A percentile compares a stretch with the other conserved stretches of the same genome.
These are phyloP conservation scores for Linnemannia elongata DNA, from an alignment of 192 early-diverging fungal genomes.

Conservation along the genomic window DNA sequence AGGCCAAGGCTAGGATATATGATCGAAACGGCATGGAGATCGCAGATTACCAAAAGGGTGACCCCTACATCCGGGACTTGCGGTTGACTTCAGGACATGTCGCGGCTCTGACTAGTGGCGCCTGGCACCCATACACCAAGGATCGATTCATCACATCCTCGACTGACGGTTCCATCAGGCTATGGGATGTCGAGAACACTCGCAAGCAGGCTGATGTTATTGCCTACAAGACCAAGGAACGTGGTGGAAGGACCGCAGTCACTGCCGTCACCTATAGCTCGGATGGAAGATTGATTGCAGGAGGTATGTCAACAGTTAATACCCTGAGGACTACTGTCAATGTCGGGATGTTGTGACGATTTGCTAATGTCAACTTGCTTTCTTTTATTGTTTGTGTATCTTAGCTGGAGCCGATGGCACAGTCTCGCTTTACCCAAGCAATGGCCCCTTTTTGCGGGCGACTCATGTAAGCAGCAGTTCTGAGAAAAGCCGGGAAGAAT, in stretches of 20 bases:
- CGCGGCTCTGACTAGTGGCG: conserved; percentile 78
- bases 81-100: conserved; percentile 83
- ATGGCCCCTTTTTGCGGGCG: conserved; percentile 74
- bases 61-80: conserved; percentile 93
- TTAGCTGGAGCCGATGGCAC: conserved; percentile 81
- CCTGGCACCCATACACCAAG: conserved; percentile 84
- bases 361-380: conserved; percentile 1
- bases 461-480: conserved; percentile 63
- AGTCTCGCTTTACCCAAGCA: conserved; percentile 81
- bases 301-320: conserved; percentile 52
- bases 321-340: not conserved
- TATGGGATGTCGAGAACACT: conserved; percentile 87
- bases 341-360: not conserved
- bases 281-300: conserved; percentile 80
- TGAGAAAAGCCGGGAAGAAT: too few relatives aligned
- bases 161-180: conserved; percentile 83
- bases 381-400: not conserved
- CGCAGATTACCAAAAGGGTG: conserved; percentile 87
- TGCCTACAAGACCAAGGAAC: conserved; percentile 77
- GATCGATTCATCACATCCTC: conserved; percentile 82
- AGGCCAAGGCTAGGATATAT: conserved; percentile 80
- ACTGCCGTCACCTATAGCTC: conserved; percentile 78
- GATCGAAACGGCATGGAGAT: conserved; percentile 83
- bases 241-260: conserved; percentile 77
- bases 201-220: conserved; percentile 83